These are phyloP conservation scores for Penicillium soppii DNA, from an alignment of 495 filamentous ascomycete genomes.

Conservation along the genomic window DNA sequence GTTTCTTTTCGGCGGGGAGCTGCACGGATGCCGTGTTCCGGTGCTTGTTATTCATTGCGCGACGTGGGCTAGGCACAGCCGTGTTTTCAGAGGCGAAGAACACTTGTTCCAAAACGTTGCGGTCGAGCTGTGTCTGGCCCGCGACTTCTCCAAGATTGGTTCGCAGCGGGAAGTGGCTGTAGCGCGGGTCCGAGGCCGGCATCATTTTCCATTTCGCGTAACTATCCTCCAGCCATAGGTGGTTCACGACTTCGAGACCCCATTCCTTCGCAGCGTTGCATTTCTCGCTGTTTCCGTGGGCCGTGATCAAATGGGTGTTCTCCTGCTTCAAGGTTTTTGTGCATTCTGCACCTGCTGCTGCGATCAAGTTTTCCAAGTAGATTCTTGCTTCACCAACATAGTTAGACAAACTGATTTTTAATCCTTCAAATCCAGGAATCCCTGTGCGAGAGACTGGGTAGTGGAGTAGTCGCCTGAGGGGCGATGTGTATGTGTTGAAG, in stretches of 20 bases:
- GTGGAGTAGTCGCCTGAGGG: slow-evolving; percentile 76
- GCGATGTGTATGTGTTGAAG: slow-evolving; percentile 82
- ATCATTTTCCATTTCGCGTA: slow-evolving; percentile 82
- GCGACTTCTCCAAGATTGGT: slow-evolving; percentile 93
- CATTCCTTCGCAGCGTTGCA: slow-evolving; percentile 88
- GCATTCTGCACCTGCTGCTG: slow-evolving; percentile 76
- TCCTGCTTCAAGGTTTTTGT: slow-evolving; percentile 91
- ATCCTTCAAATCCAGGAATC: slow-evolving; percentile 74
- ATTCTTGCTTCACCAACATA: slow-evolving; percentile 92
- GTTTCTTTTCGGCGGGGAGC: slow-evolving; percentile 17
- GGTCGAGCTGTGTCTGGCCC: slow-evolving; percentile 75
- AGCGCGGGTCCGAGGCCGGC: slow-evolving; percentile 64
- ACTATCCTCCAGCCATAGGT: slow-evolving; percentile 96
- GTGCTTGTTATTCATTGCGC: slow-evolving; percentile 38
- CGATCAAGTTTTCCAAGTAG: slow-evolving; percentile 90
- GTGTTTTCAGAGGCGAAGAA: slow-evolving; percentile 49
- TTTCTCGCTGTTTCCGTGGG: slow-evolving; percentile 84
- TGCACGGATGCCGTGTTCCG: slow-evolving; percentile 30
- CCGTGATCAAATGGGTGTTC: slow-evolving; percentile 94
- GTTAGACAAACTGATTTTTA: slow-evolving; percentile 85
- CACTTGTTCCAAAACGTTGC: slow-evolving; percentile 49
- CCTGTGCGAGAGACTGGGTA: slow-evolving; percentile 77
- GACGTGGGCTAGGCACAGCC: slow-evolving; percentile 19
- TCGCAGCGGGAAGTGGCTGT: slow-evolving; percentile 76
- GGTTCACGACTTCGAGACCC: slow-evolving; percentile 87